Evolutionary conservation across 495 filamentous ascomycete species (phyloP), one percentile per base, ranked within the genome.

Genomic region (Trichocladium antarcticum): DNA sequence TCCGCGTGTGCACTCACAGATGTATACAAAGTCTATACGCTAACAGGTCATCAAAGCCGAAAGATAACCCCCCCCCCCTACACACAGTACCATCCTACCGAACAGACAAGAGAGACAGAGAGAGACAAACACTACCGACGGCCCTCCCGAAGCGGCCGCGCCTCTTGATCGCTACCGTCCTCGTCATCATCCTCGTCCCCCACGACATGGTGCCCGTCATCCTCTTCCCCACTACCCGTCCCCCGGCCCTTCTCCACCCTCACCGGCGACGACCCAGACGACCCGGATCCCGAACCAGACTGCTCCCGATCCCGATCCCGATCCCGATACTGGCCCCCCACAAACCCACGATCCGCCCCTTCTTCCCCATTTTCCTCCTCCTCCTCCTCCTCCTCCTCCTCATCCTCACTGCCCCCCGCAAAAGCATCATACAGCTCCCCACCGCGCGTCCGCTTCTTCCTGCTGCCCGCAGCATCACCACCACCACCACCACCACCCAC

Each of bases 381-480:
- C 31, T 32, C 31, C 4, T 32, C 31, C 31, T 52, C 55, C 9
- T 54, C 54, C 6, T 55, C 57, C 29, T 60, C 59, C 4, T 60
- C 86, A 27, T 61, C 60, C 8, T 59, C 86, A 47, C 75, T 74
- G 36, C 77, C 75, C 55, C 85, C 81, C 7, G 88, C 85, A 76
- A 95, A 95, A 29, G 92, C 87, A 74, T 96, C 86, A 67, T 98
- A 98, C 32, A 98, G 67, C 66, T 93, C 83, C 21, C 85, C 85
- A 17, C 82, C 87, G 45, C 84, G 76, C 45, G 79, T 78, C 60
- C 71, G 70, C 41, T 66, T 62, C 44, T 66, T 59, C 12, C 59
- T 59, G 14, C 46, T 60, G 10, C 44, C 40, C 12, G 34, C 27
- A 9, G 27, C 28, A 10, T 6, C 37, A 0, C 45, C 45, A 9